A percentile compares a stretch with the other conserved stretches of the same genome.
Conservation (phyloP, 1,284 basidiomycete genomes). For the Xerocomus amazonicus region DNA sequence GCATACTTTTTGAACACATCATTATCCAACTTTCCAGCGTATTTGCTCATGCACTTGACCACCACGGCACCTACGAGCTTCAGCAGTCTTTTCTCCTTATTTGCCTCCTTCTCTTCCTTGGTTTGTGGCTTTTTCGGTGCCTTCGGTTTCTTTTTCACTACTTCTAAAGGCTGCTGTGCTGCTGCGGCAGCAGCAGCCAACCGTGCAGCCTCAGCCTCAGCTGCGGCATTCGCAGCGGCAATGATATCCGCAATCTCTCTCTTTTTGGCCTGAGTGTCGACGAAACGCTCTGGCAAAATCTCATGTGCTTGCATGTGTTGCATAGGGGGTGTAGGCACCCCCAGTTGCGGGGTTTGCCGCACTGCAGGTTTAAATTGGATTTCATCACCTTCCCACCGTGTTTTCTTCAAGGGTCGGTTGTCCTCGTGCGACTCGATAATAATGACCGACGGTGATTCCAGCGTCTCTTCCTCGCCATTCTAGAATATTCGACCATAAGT, state of each 20-base stretch:
- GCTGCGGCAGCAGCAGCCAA: conserved; percentile 36
- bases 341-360: not conserved
- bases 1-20: conserved; percentile 95
- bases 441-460: conserved; percentile 13
- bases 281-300: not conserved
- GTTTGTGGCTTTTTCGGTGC: conserved; percentile 43
- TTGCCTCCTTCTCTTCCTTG: conserved; percentile 57
- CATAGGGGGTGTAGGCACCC: not conserved
- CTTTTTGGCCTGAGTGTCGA: conserved; percentile 8
- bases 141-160: conserved; percentile 34
- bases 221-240: conserved; percentile 43
- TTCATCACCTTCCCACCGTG: conserved; percentile 28
- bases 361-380: conserved; percentile 15
- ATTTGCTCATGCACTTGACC: conserved; percentile 89
- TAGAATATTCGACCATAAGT: conserved; percentile 7
- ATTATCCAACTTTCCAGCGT: conserved; percentile 75
- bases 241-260: conserved; percentile 45
- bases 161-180: conserved; percentile 23
- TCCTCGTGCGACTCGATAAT: conserved; percentile 25
- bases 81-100: conserved; percentile 79
- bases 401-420: conserved; percentile 32
- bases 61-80: conserved; percentile 89
- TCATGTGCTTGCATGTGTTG: not conserved
- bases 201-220: conserved; percentile 39
- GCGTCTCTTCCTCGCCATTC: conserved; percentile 30